These are phyloP conservation scores for Anaeramoeba flamelloides DNA, from an alignment of 78 protist species.

Conservation along the genomic window DNA sequence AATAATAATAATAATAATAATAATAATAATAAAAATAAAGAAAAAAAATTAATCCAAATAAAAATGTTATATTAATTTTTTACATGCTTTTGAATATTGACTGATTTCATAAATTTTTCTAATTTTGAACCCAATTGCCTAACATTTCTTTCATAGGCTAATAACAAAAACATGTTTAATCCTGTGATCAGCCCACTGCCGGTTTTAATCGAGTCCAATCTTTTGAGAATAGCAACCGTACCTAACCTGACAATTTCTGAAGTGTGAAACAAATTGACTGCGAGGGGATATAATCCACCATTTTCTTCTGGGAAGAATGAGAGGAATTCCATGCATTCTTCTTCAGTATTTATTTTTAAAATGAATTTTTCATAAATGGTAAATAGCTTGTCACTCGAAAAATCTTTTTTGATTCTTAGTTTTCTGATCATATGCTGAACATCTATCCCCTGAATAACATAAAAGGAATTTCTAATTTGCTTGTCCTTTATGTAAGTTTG, in stretches of 20 bases:
- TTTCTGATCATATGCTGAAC: background rate
- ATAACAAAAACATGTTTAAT: slow-evolving; percentile 19
- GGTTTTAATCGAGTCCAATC: slow-evolving; percentile 35
- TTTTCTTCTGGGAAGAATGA: slow-evolving; percentile 46
- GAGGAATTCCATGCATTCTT: slow-evolving; percentile 26
- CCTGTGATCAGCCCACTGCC: no score
- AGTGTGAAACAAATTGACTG: slow-evolving; percentile 41
- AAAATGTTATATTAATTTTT: no score
- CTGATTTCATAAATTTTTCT: no score
- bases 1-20: no score
- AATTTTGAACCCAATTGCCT: no score
- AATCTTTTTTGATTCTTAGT: background rate
- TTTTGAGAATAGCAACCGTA: slow-evolving; percentile 34
- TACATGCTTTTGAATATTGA: no score
- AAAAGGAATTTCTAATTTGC: background rate
- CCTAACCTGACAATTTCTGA: slow-evolving; percentile 35
- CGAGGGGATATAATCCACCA: slow-evolving; percentile 56
- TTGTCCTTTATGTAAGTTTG: background rate
- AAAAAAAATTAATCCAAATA: no score
- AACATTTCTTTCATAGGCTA: slow-evolving; percentile 24
- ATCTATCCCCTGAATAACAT: background rate
- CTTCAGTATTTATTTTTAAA: background rate
- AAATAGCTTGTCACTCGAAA: background rate
- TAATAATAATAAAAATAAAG: no score
- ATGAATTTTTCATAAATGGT: background rate